Evolutionary conservation across 2,329 filamentous ascomycete species (phyloP).

Genomic region (Pyricularia sp.): DNA sequence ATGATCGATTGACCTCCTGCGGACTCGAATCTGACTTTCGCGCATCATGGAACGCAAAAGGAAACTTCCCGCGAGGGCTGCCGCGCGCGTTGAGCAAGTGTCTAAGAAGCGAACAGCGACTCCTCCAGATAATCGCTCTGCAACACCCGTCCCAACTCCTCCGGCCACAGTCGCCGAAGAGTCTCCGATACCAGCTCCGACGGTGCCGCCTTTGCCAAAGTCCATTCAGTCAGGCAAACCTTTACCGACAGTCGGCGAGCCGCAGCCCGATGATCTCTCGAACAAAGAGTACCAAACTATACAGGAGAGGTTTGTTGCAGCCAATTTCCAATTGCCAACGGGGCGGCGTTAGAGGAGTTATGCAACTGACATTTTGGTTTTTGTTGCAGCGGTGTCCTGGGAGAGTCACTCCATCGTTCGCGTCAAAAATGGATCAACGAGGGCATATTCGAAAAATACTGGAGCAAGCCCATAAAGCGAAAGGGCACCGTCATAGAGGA

Average conservation of each 20-base stretch:
- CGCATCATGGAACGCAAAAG: constrained; percentile 53
- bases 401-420: constrained; percentile 64
- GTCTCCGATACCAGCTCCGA: constrained; percentile 15
- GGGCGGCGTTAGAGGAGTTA: constrained; percentile 1
- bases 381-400: constrained; percentile 55
- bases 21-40: constrained; percentile 7
- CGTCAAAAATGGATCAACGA: constrained; percentile 64
- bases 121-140: constrained; percentile 39
- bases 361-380: constrained; percentile 1
- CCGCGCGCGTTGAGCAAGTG: constrained; percentile 49
- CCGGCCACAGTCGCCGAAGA: constrained; percentile 22
- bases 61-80: constrained; percentile 53
- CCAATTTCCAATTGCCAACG: not conserved
- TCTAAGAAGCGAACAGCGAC: constrained; percentile 51
- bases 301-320: constrained; percentile 50
- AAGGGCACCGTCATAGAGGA: constrained; percentile 57
- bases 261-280: constrained; percentile 55
- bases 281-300: constrained; percentile 63
- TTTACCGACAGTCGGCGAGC: constrained; percentile 58
- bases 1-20: constrained; percentile 11
- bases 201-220: constrained; percentile 43
- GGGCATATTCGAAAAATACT: constrained; percentile 68
- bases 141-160: constrained; percentile 32
- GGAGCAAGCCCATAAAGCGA: constrained; percentile 62
- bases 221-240: constrained; percentile 57